Evolutionary conservation across 306 rosid species (phyloP).

Genomic region (Prunus fruticosa): DNA sequence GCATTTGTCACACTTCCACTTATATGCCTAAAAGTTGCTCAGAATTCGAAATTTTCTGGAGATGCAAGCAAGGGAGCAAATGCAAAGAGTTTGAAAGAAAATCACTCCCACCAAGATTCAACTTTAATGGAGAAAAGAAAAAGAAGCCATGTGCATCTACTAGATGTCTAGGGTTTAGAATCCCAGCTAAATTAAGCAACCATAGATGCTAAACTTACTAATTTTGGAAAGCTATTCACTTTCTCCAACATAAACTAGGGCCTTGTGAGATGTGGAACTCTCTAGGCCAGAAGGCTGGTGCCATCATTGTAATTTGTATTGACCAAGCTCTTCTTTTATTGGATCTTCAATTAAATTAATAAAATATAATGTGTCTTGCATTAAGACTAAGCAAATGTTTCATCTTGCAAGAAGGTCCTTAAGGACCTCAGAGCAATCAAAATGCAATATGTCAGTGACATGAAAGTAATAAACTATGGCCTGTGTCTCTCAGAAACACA

Average conservation of each 20-base stretch:
- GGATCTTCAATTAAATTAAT: conserved; percentile 25
- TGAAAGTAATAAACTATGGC: conserved; percentile 32
- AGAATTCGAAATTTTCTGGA: conserved; percentile 37
- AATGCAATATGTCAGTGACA: conserved; percentile 12
- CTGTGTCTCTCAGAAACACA: conserved; percentile 41
- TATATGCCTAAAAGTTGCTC: not conserved
- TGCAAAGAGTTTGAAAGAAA: conserved; percentile 8
- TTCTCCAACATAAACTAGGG: conserved; percentile 13
- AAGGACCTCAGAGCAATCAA: conserved; percentile 15
- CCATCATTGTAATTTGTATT: conserved; percentile 34
- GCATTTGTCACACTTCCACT: conserved; percentile 18
- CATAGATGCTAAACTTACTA: conserved; percentile 24
- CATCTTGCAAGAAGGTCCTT: conserved; percentile 27
- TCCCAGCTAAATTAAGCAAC: conserved; percentile 22
- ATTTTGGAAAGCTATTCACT: conserved; percentile 43
- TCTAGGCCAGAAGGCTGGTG: conserved; percentile 39
- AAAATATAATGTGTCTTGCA: conserved; percentile 13
- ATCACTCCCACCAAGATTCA: conserved; percentile 53
- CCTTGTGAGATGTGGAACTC: conserved; percentile 41
- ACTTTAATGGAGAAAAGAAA: conserved; percentile 30
- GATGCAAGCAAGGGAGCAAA: conserved; percentile 46
- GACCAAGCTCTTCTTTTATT: conserved; percentile 42
- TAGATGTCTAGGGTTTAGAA: conserved; percentile 53
- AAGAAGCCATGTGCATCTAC: conserved; percentile 61
- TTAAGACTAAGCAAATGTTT: conserved; percentile 34